These are phyloP conservation scores for Solanum aculeatissimum DNA, from an alignment of 305 asterid genomes.

Conservation along the genomic window DNA sequence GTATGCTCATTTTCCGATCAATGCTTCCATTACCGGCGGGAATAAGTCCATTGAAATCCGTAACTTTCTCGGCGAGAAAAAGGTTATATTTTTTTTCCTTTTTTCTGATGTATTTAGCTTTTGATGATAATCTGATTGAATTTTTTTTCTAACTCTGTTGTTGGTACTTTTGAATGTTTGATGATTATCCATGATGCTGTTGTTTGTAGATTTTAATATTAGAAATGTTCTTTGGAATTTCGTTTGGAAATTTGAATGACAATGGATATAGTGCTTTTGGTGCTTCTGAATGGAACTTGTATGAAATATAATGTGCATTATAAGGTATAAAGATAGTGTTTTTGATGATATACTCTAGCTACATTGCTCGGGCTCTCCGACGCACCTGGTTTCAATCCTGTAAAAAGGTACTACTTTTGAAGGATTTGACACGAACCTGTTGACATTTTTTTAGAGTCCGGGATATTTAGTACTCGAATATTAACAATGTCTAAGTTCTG, in stretches of 20 bases:
- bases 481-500: background rate
- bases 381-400: background rate
- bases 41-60: conserved; percentile 47
- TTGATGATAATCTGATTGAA: background rate
- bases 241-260: background rate
- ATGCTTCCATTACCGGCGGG: conserved; percentile 29
- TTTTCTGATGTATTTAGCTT: background rate
- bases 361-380: background rate
- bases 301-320: background rate
- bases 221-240: background rate
- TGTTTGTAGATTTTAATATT: background rate
- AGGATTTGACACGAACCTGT: background rate
- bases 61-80: conserved; percentile 58
- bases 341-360: background rate
- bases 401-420: background rate
- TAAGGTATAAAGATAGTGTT: background rate
- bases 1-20: conserved; percentile 55
- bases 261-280: background rate
- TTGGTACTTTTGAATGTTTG: background rate
- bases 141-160: background rate
- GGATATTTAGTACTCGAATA: background rate
- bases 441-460: background rate
- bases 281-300: no score
- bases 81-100: conserved; percentile 5
- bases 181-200: background rate